These are phyloP conservation scores for Rhynchosporium agropyri DNA, from an alignment of 2,329 filamentous ascomycete species.

Conservation along the genomic window DNA sequence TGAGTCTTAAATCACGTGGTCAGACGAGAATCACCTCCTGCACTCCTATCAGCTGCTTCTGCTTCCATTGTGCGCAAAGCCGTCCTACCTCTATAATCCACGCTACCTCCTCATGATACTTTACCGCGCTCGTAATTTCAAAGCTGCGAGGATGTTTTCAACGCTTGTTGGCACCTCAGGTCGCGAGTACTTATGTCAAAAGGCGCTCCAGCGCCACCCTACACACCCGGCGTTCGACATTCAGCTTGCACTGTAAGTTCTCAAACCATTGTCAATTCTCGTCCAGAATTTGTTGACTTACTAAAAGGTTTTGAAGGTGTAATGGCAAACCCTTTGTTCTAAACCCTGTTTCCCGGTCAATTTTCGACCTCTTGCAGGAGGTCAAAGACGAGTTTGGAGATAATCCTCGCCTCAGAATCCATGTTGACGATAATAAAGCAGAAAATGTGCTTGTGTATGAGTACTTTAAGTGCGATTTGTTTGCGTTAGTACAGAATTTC, in stretches of 20 bases:
- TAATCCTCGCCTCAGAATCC: constrained; percentile 13
- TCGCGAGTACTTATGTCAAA: constrained; percentile 47
- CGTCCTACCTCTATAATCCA: too few relatives aligned
- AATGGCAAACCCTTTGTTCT: constrained; percentile 6
- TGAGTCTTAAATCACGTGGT: too few relatives aligned
- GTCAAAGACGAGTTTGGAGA: constrained; percentile 57
- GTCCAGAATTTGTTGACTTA: neutral
- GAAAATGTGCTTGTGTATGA: constrained; percentile 13
- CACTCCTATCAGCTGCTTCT: too few relatives aligned
- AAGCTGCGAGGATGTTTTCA: constrained; percentile 20
- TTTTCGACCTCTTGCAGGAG: constrained; percentile 9
- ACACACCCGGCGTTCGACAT: constrained; percentile 1
- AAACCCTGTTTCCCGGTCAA: constrained; percentile 9
- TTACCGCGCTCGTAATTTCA: constrained; percentile 20
- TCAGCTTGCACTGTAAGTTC: constrained; percentile 10
- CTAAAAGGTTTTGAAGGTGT: neutral
- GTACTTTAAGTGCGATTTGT: constrained; percentile 11
- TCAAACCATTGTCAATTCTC: neutral
- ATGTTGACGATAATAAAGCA: constrained; percentile 3
- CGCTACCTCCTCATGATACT: constrained; percentile 19
- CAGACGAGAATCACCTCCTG: too few relatives aligned
- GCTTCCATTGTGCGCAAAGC: too few relatives aligned
- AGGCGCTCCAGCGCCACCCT: constrained; percentile 51
- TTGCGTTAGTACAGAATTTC: constrained; percentile 14
- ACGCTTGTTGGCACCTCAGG: constrained; percentile 20